A percentile compares a stretch with the other conserved stretches of the same genome.
Evolutionary conservation across 257 asterid genomes (phyloP).

Genomic region (Anisodus acutangulus): DNA sequence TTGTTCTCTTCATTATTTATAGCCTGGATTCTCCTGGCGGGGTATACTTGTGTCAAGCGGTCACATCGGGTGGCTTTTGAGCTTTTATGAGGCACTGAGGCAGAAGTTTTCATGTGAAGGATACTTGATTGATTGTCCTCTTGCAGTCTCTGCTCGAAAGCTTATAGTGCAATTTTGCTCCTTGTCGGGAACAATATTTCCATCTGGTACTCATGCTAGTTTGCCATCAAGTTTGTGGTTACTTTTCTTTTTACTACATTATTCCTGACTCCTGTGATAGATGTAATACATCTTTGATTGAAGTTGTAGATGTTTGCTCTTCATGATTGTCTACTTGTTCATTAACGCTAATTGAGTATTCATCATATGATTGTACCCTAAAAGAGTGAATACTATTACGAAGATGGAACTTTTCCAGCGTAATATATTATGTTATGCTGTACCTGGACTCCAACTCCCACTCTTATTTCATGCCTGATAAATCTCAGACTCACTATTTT

Average conservation of each 20-base stretch:
- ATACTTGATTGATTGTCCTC: constrained; percentile 95
- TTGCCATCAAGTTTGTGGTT: constrained; percentile 21
- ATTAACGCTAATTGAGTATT: constrained; percentile 4
- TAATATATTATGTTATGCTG: constrained; percentile 16
- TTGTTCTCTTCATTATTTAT: constrained; percentile 35
- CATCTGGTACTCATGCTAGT: constrained; percentile 60
- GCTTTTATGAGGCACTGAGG: constrained; percentile 77
- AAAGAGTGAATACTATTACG: constrained; percentile 1
- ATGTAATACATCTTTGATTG: background rate
- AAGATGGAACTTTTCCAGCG: background rate
- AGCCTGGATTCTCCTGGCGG: constrained; percentile 93
- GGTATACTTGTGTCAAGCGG: constrained; percentile 86
- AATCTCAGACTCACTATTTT: background rate
- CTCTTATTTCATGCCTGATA: constrained; percentile 5
- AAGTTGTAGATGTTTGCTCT: background rate
- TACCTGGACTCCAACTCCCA: background rate
- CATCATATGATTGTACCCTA: background rate
- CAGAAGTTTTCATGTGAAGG: constrained; percentile 78
- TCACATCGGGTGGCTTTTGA: constrained; percentile 86
- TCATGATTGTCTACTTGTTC: constrained; percentile 7
- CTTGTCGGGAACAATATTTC: constrained; percentile 76
- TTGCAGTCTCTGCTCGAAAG: constrained; percentile 87
- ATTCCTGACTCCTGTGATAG: constrained; percentile 7
- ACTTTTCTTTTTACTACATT: constrained; percentile 24
- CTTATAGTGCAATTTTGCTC: constrained; percentile 84